Evolutionary conservation across 257 asterid genomes (phyloP), one percentile per base, ranked within the genome.

Genomic region (Solanum corneliomulleri): DNA sequence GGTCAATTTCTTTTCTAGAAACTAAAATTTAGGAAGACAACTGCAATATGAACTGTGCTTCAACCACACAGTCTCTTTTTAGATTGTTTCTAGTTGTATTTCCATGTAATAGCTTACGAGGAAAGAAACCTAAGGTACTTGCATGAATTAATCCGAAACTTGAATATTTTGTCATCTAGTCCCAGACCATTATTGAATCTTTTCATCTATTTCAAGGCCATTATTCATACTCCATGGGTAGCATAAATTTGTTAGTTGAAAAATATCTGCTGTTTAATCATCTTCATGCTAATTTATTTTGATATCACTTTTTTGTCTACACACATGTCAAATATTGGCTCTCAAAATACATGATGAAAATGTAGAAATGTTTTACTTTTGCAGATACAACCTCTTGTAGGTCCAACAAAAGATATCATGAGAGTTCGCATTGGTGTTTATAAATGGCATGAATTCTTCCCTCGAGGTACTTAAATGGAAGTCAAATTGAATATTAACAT

Each of bases 391-490:
- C 99, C 99, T 90, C 98, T 97, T 29, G 96, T 95, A 31, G 89
- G 86, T 71, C 99, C 99, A 52, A 97, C 99, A 81, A 92, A 89
- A 89, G 94, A 94, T 87, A 94, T 97, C 89, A 97, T 97, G 99
- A 42, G 42, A 15, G 95, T 95, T 84, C 92, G 9, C 18, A 86
- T 97, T 62, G 4, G 58, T 27, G 88, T 20, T 3, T 94, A 95
- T 87, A 88, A 85, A 58, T 95, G 98, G 99, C 99, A 97, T 68
- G 99, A 97, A 94, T 97, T 97, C 93, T 97, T 97, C 90, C 99
- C 99, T 87, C 97, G 18, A 90, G 99, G 99, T 97, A 91, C 33
- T 86, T 33, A 33, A 27, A 39, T 29, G 27, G 72, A 18, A 44
- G n/a, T 27, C 21, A 68, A 64, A 37, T 27, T 29, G 85, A 18